Conservation (phyloP, 495 filamentous ascomycete genomes). For the Symbiotaphrina buchneri region DNA sequence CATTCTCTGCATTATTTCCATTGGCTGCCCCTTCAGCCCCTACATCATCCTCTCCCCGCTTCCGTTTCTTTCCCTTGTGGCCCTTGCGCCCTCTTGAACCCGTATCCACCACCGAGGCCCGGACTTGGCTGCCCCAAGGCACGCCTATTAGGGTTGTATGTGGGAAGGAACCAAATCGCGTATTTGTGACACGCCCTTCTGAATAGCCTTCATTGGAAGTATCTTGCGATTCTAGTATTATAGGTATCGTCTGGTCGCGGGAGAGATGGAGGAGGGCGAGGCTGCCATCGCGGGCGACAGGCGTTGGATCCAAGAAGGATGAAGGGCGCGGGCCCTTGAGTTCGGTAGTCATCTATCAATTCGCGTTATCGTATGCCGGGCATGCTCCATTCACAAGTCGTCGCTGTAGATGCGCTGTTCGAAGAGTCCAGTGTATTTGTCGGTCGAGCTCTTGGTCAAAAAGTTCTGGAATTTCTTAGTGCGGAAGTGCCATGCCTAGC, state of each 20-base stretch:
- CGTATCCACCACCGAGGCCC: conserved; percentile 74
- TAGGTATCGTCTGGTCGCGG: conserved; percentile 57
- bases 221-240: conserved; percentile 37
- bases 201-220: conserved; percentile 44
- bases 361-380: too few relatives aligned
- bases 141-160: conserved; percentile 63
- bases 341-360: too few relatives aligned
- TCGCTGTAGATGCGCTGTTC: too few relatives aligned
- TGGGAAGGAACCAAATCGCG: conserved; percentile 85
- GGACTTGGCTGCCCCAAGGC: conserved; percentile 80
- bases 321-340: background rate
- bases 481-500: too few relatives aligned
- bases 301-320: conserved; percentile 44
- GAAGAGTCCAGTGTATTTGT: too few relatives aligned
- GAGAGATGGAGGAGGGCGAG: conserved; percentile 67
- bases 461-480: too few relatives aligned
- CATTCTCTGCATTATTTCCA: conserved; percentile 5
- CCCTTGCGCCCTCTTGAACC: conserved; percentile 48
- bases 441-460: too few relatives aligned
- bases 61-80: conserved; percentile 19
- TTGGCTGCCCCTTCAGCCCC: conserved; percentile 6
- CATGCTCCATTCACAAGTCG: too few relatives aligned
- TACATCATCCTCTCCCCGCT: conserved; percentile 22
- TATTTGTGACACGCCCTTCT: conserved; percentile 74
- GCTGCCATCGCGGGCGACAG: conserved; percentile 25